Percentiles rank a stretch among this genome's conserved stretches.
These are phyloP conservation scores for Cyphellophora europaea DNA, from an alignment of 2,329 filamentous ascomycete genomes.

Conservation along the genomic window DNA sequence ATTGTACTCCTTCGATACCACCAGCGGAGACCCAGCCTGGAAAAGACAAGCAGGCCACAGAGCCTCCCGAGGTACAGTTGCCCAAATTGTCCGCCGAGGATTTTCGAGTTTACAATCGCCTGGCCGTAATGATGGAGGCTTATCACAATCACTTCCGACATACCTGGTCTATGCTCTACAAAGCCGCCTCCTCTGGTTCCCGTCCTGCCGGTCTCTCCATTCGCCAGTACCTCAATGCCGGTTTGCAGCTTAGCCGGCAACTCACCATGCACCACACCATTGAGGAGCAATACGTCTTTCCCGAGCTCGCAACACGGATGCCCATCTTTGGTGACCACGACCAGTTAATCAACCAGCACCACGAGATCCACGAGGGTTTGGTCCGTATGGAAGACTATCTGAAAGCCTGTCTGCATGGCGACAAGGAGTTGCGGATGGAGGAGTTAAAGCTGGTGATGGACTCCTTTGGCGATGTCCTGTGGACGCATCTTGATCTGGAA, in stretches of 20 bases:
- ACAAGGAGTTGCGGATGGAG: slow-evolving; percentile 45
- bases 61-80: slow-evolving; percentile 28
- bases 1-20: not conserved
- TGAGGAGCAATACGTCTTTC: slow-evolving; percentile 76
- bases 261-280: slow-evolving; percentile 73
- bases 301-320: slow-evolving; percentile 66
- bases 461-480: slow-evolving; percentile 66
- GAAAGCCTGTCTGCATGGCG: slow-evolving; percentile 49
- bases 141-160: slow-evolving; percentile 71
- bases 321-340: slow-evolving; percentile 61
- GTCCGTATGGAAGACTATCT: slow-evolving; percentile 61
- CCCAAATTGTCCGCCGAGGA: slow-evolving; percentile 58
- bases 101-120: slow-evolving; percentile 39
- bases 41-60: not conserved
- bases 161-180: slow-evolving; percentile 63
- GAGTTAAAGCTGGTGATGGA: slow-evolving; percentile 67
- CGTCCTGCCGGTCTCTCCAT: slow-evolving; percentile 57
- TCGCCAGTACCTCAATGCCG: slow-evolving; percentile 57
- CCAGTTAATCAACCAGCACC: slow-evolving; percentile 64
- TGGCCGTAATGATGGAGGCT: slow-evolving; percentile 35
- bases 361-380: slow-evolving; percentile 67
- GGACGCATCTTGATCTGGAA: slow-evolving; percentile 78
- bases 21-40: not conserved
- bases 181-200: slow-evolving; percentile 49
- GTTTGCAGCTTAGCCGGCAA: slow-evolving; percentile 59